Evolutionary conservation across 2,329 filamentous ascomycete genomes (phyloP).

Genomic region (Ceratocystis cacaofunesta): DNA sequence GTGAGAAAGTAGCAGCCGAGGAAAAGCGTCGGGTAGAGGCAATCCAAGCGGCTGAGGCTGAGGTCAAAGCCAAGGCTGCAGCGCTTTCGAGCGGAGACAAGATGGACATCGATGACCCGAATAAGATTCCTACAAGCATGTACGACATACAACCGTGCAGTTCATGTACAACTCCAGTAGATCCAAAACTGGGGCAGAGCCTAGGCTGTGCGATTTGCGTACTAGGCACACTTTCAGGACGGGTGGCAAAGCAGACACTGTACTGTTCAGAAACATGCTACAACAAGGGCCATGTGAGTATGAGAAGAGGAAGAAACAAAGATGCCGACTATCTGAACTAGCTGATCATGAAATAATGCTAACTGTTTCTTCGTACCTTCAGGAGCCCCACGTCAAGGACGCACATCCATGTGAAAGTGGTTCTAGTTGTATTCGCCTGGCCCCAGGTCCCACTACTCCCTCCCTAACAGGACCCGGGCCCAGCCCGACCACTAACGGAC

Average conservation of each 20-base stretch:
- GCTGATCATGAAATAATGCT: not conserved
- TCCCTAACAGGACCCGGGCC: not conserved
- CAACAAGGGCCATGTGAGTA: slow-evolving; percentile 29
- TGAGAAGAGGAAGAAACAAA: not conserved
- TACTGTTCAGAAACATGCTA: slow-evolving; percentile 34
- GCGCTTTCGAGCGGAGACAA: slow-evolving; percentile 2
- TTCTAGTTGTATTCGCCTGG: slow-evolving; percentile 13
- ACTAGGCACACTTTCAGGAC: slow-evolving; percentile 27
- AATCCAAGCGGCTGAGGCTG: slow-evolving; percentile 15
- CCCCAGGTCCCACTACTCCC: not conserved
- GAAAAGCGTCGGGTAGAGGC: slow-evolving; percentile 21
- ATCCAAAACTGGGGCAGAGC: slow-evolving; percentile 24
- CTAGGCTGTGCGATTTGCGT: slow-evolving; percentile 33
- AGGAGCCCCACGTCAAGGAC: slow-evolving; percentile 13
- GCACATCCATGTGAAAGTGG: slow-evolving; percentile 17
- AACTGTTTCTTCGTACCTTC: not conserved
- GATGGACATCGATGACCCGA: slow-evolving; percentile 3
- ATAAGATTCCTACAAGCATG: slow-evolving; percentile 24
- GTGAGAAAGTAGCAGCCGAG: slow-evolving; percentile 27
- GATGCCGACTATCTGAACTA: not conserved
- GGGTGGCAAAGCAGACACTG: slow-evolving; percentile 26
- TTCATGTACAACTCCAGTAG: slow-evolving; percentile 26
- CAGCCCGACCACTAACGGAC: not conserved
- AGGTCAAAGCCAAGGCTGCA: slow-evolving; percentile 7
- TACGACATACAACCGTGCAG: slow-evolving; percentile 28